Evolutionary conservation across 257 asterid genomes (phyloP).

Genomic region (Paulownia fortunei): DNA sequence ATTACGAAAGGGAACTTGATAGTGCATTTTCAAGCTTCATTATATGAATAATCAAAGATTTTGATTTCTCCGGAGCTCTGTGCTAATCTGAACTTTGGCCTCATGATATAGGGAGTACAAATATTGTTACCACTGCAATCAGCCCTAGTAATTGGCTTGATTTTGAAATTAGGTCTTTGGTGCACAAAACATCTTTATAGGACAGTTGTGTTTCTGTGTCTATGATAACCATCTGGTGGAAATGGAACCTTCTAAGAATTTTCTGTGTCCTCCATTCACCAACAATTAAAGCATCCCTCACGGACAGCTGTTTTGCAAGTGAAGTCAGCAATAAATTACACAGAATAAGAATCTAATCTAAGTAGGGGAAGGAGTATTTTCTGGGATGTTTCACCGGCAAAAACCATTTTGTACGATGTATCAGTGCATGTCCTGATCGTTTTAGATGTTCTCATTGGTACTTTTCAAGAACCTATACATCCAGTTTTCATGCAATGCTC

Average conservation of each 20-base stretch:
- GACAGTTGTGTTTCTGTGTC: background rate
- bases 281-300: background rate
- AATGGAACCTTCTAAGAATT: background rate
- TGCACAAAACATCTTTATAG: background rate
- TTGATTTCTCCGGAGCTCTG: background rate
- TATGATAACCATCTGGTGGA: background rate
- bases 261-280: background rate
- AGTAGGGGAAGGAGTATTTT: background rate
- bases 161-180: background rate
- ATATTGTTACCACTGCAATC: background rate
- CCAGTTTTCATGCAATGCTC: constrained; percentile 16
- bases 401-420: background rate
- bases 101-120: background rate
- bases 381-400: background rate
- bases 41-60: background rate
- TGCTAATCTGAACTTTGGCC: background rate
- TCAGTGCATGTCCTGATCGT: background rate
- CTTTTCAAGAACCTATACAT: background rate
- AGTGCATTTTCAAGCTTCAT: background rate
- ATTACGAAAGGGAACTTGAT: background rate
- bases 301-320: background rate
- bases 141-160: background rate
- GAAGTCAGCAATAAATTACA: background rate
- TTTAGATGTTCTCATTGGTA: constrained; percentile 5
- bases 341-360: background rate